Base-by-base conservation (phyloP, 306 rosid species). In the Geum urbanum region DNA sequence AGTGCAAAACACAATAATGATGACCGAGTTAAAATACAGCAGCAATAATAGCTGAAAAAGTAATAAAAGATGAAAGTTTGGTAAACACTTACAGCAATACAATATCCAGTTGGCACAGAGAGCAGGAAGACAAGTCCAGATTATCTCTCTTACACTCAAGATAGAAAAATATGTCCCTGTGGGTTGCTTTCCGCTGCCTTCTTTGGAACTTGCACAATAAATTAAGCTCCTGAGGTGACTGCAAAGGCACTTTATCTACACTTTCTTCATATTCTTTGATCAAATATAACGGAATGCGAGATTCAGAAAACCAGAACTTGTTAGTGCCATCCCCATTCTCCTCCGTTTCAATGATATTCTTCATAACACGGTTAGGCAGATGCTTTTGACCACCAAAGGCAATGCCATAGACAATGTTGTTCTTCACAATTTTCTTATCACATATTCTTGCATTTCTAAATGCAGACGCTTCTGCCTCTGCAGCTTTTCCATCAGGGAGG, bases 351-450 rank as follows among this genome's bases (percentile, higher is more conserved):
- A 89, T 58, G 75, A 87, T 78, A 81, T 77, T 89, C 86, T 89
- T 95, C 95, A 87, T 84, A 73, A 91, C 86, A 66, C 97, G 92
- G 4, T 88, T 84, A 80, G 99, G 91, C 84, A 95, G 97, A 83
- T 91, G 96, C 77, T 89, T 95, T 87, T 95, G 99, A 81, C 72
- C 76, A 46, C 92, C 92, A 82, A 95, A 95, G 66, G 82, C 91
- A 79, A 95, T 75, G 56, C 91, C 95, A 72, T 95, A 95, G 50
- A 51, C 67, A 59, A 32, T 72, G 74, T 78, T 84, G 44, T 86
- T 90, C 70, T 79, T 91, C 56, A 84, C 77, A 73, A 83, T 68
- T 75, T 82, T 89, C 70, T 82, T 89, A 71, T 78, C 89, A 78
- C 86, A 84, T 73, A 95, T 75, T 60, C 70, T 79, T 67, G 97